phyloP scores from a whole-genome alignment of 1,284 basidiomycete genomes.

The Cryptococcus sp. region DNA sequence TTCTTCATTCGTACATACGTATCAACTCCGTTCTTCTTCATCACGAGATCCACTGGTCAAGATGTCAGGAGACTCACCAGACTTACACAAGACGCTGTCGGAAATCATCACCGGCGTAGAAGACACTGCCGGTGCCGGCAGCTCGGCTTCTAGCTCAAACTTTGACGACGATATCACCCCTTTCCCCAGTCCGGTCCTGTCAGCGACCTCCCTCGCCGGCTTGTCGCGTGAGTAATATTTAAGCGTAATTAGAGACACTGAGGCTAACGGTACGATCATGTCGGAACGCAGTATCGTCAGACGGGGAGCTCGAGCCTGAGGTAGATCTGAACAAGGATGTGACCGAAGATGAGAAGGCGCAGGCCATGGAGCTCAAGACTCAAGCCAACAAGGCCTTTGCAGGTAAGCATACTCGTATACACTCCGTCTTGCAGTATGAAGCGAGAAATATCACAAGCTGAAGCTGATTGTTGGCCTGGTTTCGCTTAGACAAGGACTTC shows the following conservation, averaged over 20 bases:
- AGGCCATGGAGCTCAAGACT: slow-evolving; percentile 71
- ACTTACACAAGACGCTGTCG: slow-evolving; percentile 18
- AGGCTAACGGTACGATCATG: neutral
- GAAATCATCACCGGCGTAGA: slow-evolving; percentile 38
- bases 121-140: slow-evolving; percentile 22
- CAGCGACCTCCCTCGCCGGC: slow-evolving; percentile 39
- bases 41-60: neutral
- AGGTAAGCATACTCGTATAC: slow-evolving; percentile 55
- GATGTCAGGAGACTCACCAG: slow-evolving; percentile 8
- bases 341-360: slow-evolving; percentile 67
- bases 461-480: neutral
- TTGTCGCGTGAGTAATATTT: slow-evolving; percentile 36
- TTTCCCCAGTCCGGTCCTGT: slow-evolving; percentile 44
- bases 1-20: neutral
- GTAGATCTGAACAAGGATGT: slow-evolving; percentile 53
- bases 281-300: slow-evolving; percentile 38
- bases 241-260: neutral
- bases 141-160: slow-evolving; percentile 8
- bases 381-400: slow-evolving; percentile 84
- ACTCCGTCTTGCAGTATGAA: neutral
- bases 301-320: slow-evolving; percentile 49
- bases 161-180: slow-evolving; percentile 49
- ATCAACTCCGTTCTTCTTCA: neutral
- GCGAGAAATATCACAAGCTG: too few relatives aligned
- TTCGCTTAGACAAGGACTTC: slow-evolving; percentile 61